A percentile compares a stretch with the other conserved stretches of the same genome.
phyloP scores from a whole-genome alignment of 2,329 filamentous ascomycete genomes.

The Pyrenophora seminiperda region DNA sequence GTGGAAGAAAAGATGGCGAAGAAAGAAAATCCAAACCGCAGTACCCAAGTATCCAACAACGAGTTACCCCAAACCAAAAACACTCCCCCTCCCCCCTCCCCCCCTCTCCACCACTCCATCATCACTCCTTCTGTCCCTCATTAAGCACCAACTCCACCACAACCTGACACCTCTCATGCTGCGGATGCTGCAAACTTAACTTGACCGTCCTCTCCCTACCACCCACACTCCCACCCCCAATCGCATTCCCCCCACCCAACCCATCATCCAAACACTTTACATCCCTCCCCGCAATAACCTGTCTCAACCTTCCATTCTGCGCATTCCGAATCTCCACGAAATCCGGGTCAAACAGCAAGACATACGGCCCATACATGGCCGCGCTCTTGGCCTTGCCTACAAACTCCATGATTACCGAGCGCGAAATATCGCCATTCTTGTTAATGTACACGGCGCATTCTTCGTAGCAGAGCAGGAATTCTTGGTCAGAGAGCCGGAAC shows the following conservation, averaged over 20 bases:
- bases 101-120: no score
- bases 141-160: constrained; percentile 92
- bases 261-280: constrained; percentile 85
- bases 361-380: constrained; percentile 87
- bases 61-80: no score
- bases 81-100: no score
- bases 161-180: constrained; percentile 81
- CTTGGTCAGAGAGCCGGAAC: constrained; percentile 80
- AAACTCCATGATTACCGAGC: constrained; percentile 97
- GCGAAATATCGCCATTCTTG: constrained; percentile 94
- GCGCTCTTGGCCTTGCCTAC: constrained; percentile 89
- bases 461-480: constrained; percentile 92
- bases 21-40: no score
- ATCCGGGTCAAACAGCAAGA: constrained; percentile 91
- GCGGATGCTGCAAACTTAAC: constrained; percentile 92
- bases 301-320: constrained; percentile 88
- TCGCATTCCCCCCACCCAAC: constrained; percentile 49
- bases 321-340: constrained; percentile 98
- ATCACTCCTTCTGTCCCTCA: constrained; percentile 71
- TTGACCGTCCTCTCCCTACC: constrained; percentile 94
- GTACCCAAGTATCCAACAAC: no score
- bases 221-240: no score
- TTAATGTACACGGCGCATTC: constrained; percentile 98
- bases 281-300: constrained; percentile 91
- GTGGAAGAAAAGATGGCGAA: no score